A percentile compares a stretch with the other conserved stretches of the same genome.
Evolutionary conservation across 495 filamentous ascomycete genomes (phyloP).

Genomic region (Neurospora sp.): DNA sequence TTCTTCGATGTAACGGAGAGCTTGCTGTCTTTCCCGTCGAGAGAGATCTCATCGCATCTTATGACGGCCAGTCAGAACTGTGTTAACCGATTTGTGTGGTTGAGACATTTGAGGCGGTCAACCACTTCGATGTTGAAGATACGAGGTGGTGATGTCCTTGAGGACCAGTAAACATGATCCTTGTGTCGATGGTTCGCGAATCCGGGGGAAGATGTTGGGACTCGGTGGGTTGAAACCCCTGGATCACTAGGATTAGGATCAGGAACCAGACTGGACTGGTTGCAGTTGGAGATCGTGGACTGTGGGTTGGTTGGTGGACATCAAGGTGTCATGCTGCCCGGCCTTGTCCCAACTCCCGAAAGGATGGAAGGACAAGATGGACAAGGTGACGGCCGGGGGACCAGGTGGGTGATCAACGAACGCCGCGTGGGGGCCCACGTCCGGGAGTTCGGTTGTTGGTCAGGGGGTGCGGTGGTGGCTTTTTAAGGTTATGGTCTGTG

Average conservation of each 20-base stretch:
- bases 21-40: background rate
- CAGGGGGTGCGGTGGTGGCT: background rate
- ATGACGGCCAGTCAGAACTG: background rate
- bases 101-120: background rate
- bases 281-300: background rate
- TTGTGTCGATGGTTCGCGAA: background rate
- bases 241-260: background rate
- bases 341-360: background rate
- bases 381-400: background rate
- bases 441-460: background rate
- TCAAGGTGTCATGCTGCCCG: background rate
- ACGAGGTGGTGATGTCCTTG: background rate
- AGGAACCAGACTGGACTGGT: background rate
- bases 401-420: background rate
- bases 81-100: background rate
- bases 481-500: background rate
- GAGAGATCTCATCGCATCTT: background rate
- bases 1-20: background rate
- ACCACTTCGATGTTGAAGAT: background rate
- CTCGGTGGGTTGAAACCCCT: background rate
- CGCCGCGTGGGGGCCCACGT: background rate
- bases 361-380: background rate
- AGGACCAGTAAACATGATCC: background rate
- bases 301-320: background rate
- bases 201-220: background rate